A percentile compares a stretch with the other conserved stretches of the same genome.
phyloP scores from a whole-genome alignment of 257 asterid species.

The Scutellaria barbata region DNA sequence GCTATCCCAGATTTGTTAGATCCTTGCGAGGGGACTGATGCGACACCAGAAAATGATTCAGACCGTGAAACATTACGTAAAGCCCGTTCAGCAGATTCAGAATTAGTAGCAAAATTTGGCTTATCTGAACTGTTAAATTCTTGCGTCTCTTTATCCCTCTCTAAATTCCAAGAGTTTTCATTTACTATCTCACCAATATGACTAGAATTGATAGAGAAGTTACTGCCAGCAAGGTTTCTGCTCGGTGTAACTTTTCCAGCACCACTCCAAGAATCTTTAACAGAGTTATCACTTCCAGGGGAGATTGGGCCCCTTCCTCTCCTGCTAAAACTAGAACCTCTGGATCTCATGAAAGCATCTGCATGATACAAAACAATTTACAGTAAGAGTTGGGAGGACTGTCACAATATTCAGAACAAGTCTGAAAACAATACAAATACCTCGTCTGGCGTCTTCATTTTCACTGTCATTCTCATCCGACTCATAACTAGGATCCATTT shows the following conservation, averaged over 20 bases:
- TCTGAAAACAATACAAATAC: constrained; percentile 40
- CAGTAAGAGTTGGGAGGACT: neutral
- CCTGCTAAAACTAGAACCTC: constrained; percentile 67
- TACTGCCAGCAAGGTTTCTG: constrained; percentile 53
- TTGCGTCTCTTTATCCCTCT: constrained; percentile 52
- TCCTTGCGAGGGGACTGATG: constrained; percentile 47
- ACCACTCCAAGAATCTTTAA: constrained; percentile 67
- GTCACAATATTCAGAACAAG: constrained; percentile 5
- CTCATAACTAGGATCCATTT: constrained; percentile 93
- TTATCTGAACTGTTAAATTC: constrained; percentile 51
- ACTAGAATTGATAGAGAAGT: constrained; percentile 43
- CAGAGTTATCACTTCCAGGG: constrained; percentile 62
- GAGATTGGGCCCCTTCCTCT: constrained; percentile 80
- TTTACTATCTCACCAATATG: constrained; percentile 51
- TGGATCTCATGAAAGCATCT: constrained; percentile 69
- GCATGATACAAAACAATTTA: constrained; percentile 39
- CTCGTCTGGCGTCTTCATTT: constrained; percentile 71
- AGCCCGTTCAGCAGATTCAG: constrained; percentile 53
- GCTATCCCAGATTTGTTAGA: constrained; percentile 47
- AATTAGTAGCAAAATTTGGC: constrained; percentile 41
- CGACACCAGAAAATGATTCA: constrained; percentile 51
- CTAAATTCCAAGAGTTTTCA: constrained; percentile 63
- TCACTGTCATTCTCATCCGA: constrained; percentile 85
- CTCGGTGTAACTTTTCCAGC: constrained; percentile 50
- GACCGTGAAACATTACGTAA: constrained; percentile 47